A percentile compares a stretch with the other conserved stretches of the same genome.
Conservation (phyloP, 2,329 filamentous ascomycete genomes). For the Tolypocladium sp. region DNA sequence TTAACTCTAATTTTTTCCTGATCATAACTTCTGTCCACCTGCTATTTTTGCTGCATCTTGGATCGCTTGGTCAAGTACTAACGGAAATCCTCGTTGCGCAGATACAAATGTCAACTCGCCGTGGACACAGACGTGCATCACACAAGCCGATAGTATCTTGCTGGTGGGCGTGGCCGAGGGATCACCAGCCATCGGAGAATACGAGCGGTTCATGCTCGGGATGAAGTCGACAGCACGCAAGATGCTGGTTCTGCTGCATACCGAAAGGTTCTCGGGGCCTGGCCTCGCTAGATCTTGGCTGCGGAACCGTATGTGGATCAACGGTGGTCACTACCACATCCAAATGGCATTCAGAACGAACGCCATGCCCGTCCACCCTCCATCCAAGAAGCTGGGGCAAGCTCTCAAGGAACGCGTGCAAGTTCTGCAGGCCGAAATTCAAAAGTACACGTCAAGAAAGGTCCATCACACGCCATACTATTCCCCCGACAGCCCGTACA, state of each 20-base stretch:
- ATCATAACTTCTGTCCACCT: constrained; percentile 16
- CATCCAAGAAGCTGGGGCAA: constrained; percentile 69
- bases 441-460: constrained; percentile 93
- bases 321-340: constrained; percentile 93
- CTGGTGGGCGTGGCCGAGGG: constrained; percentile 86
- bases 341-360: constrained; percentile 85
- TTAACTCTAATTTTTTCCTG: constrained; percentile 65
- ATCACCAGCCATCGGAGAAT: constrained; percentile 86
- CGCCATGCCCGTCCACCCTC: constrained; percentile 65
- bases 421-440: constrained; percentile 90
- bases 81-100: constrained; percentile 20
- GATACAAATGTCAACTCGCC: constrained; percentile 96
- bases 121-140: constrained; percentile 97
- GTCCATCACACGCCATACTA: constrained; percentile 85
- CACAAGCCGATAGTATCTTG: constrained; percentile 91
- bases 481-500: constrained; percentile 83
- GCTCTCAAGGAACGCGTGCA: constrained; percentile 89
- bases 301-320: constrained; percentile 92
- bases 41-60: constrained; percentile 4
- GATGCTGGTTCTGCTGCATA: constrained; percentile 79
- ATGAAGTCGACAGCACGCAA: constrained; percentile 97
- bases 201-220: constrained; percentile 89
- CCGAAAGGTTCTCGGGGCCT: constrained; percentile 76
- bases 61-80: constrained; percentile 12
- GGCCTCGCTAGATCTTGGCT: constrained; percentile 86